Evolutionary conservation across 768 basidiomycete genomes (phyloP), one percentile per base, ranked within the genome.

Genomic region (Tulasnella sp.): DNA sequence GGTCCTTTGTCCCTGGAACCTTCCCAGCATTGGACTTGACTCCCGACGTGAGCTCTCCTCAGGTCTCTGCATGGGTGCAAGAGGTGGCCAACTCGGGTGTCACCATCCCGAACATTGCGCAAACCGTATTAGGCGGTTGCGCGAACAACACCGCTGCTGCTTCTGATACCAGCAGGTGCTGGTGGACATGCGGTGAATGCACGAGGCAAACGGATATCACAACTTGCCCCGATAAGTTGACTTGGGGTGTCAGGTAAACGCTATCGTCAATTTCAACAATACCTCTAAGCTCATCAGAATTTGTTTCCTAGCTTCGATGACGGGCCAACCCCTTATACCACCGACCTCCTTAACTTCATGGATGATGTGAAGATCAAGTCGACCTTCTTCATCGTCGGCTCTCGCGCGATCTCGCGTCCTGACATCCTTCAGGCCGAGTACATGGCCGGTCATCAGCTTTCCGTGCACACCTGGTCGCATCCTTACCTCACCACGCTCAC

Each of bases 311-410:
- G 79, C 8, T 82, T 82, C 66, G 85, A 87, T 65, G 89, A 93
- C 67, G 88, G 90, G 42, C 92, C 92, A 3, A 81, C 83, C 10
- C 81, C 74, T 44, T 84, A 87, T 72, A 92, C 89, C 1, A 78
- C 86, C 11, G 74, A 84, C 45, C 77, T 95, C 8, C 74, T 94
- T 62, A 68, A 77, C 55, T 92, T 86, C 71, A 75, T 92, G 32
- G 77, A 83, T 61, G 68, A 78, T 44, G 67, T 77, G 51, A 73
- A 82, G 52, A 75, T 94, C 69, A 83, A 80, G 68, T 78, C 88
- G 2, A 95, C 92, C 0, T 91, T 94, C 77, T 95, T 92, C 70
- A 78, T 83, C 62, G 86, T 92, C 62, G 88, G 91, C 49, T 91
- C 89, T 19, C 83, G 90, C 53, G 75, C 71, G 48, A 78, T 90